These are phyloP conservation scores for Flaveria bidentis DNA, from an alignment of 129 eudicot genomes.

Conservation along the genomic window DNA sequence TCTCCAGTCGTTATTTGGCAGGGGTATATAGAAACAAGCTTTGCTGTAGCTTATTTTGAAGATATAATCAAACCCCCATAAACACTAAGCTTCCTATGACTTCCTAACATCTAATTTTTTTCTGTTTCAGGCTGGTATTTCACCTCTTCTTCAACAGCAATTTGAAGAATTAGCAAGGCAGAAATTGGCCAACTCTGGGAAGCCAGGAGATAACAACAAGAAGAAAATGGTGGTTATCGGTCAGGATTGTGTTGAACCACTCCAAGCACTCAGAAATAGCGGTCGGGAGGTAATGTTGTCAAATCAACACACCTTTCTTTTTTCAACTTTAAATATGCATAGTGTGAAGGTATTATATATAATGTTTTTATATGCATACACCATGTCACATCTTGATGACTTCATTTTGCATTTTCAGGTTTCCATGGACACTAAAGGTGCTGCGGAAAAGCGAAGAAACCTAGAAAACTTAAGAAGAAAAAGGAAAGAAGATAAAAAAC, in stretches of 20 bases:
- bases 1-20: conserved; percentile 86
- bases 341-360: neutral
- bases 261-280: conserved; percentile 77
- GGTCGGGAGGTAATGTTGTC: conserved; percentile 71
- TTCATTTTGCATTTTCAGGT: conserved; percentile 42
- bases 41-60: neutral
- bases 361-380: neutral
- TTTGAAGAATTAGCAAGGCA: conserved; percentile 69
- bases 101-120: neutral
- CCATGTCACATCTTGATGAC: neutral
- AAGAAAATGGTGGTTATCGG: conserved; percentile 80
- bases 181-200: conserved; percentile 35
- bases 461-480: conserved; percentile 67
- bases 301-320: neutral
- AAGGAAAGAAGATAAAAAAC: conserved; percentile 85
- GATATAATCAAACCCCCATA: neutral
- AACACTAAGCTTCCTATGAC: neutral
- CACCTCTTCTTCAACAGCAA: conserved; percentile 83
- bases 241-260: conserved; percentile 93
- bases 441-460: conserved; percentile 59
- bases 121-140: conserved; percentile 76
- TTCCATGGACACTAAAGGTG: conserved; percentile 59
- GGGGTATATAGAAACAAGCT: conserved; percentile 58
- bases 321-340: neutral
- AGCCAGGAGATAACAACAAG: conserved; percentile 44